These are phyloP conservation scores for Cucurbita argyrosperma DNA, from an alignment of 306 rosid species.

Conservation along the genomic window DNA sequence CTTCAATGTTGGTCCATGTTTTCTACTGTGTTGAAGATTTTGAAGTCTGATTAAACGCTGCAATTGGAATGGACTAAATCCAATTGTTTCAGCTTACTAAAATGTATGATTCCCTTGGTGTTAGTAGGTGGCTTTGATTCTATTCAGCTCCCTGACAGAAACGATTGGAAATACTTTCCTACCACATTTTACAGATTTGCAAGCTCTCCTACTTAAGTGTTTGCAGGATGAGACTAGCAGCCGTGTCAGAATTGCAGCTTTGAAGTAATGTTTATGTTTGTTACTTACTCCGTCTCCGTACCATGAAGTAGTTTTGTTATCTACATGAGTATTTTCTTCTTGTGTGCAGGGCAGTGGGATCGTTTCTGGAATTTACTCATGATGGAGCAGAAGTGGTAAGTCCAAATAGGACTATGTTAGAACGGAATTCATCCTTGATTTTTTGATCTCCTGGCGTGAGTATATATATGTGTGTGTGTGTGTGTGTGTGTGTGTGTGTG, in stretches of 20 bases:
- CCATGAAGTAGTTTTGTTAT: background rate
- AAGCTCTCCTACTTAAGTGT: constrained; percentile 87
- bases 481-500: too few relatives aligned
- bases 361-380: constrained; percentile 85
- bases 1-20: background rate
- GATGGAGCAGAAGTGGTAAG: constrained; percentile 93
- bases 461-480: too few relatives aligned
- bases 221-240: constrained; percentile 89
- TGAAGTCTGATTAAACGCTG: background rate
- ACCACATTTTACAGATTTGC: constrained; percentile 76
- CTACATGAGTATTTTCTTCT: constrained; percentile 6
- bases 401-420: background rate
- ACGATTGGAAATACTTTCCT: constrained; percentile 78
- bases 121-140: constrained; percentile 82
- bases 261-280: constrained; percentile 41
- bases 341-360: constrained; percentile 80
- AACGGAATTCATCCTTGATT: background rate
- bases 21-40: too few relatives aligned
- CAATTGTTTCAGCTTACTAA: constrained; percentile 2
- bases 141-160: constrained; percentile 96
- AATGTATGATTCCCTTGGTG: constrained; percentile 10
- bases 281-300: background rate
- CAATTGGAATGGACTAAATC: background rate
- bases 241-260: constrained; percentile 93
- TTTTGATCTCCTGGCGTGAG: background rate